Evolutionary conservation across 192 early-diverging fungal genomes (phyloP).

Genomic region (Umbelopsis ramanniana): DNA sequence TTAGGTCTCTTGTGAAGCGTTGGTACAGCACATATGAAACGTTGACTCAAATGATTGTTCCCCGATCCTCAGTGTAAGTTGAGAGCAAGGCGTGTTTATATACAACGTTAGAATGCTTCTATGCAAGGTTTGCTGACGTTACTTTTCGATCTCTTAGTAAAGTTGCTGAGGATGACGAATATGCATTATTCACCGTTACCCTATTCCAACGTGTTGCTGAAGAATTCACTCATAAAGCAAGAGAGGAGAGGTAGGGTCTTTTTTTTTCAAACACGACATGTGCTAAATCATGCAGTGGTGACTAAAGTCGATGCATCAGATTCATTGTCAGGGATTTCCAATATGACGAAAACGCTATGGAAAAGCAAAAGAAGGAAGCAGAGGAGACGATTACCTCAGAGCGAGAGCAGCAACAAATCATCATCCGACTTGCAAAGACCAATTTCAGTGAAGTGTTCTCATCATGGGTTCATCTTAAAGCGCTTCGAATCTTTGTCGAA

Average conservation of each 20-base stretch:
- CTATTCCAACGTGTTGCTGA: constrained; percentile 88
- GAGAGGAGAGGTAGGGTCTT: constrained; percentile 75
- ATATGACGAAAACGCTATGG: constrained; percentile 82
- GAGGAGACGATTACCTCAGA: constrained; percentile 55
- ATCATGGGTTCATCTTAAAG: constrained; percentile 95
- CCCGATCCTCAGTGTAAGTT: constrained; percentile 85
- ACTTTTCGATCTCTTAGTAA: constrained; percentile 45
- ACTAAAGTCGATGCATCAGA: constrained; percentile 38
- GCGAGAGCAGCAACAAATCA: constrained; percentile 69
- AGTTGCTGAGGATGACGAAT: constrained; percentile 97
- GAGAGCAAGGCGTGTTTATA: background rate
- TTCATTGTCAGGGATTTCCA: constrained; percentile 97
- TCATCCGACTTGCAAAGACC: constrained; percentile 87
- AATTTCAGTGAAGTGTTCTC: constrained; percentile 95
- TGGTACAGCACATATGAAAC: constrained; percentile 91
- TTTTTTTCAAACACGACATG: background rate
- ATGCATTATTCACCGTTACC: constrained; percentile 87
- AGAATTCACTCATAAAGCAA: constrained; percentile 88
- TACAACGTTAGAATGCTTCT: background rate
- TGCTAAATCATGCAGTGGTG: background rate
- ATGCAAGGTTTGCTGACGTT: background rate
- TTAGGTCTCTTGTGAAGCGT: constrained; percentile 64
- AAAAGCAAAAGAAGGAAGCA: constrained; percentile 80
- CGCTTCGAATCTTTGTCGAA: constrained; percentile 94
- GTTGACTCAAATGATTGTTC: constrained; percentile 94